phyloP scores from a whole-genome alignment of 176 grass and related monocot genomes.

The Carex parvula region DNA sequence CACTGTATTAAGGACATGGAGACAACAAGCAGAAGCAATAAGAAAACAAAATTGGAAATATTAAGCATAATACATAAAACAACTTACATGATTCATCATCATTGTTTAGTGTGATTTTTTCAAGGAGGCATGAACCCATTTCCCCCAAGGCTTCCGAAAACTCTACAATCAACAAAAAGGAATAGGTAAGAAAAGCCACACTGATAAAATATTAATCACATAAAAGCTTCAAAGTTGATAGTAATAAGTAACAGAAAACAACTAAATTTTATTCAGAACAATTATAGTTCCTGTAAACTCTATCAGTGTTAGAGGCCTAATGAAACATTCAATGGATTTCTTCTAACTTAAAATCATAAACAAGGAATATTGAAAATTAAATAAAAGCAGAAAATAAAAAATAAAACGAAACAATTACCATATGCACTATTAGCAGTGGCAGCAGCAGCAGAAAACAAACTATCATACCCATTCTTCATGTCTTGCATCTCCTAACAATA shows the following conservation, averaged over 20 bases:
- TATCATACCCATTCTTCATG: constrained; percentile 86
- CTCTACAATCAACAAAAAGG: constrained; percentile 42
- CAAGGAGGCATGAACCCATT: constrained; percentile 88
- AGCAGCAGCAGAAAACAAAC: constrained; percentile 73
- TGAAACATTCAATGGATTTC: not conserved
- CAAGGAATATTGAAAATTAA: not conserved
- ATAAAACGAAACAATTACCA: constrained; percentile 39
- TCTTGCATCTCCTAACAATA: constrained; percentile 92
- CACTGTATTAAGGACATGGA: not conserved
- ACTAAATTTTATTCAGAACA: not conserved
- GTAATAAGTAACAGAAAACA: not conserved
- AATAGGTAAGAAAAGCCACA: not conserved
- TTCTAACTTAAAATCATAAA: constrained; percentile 2
- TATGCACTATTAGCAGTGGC: constrained; percentile 95
- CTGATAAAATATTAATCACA: not conserved
- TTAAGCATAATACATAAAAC: constrained; percentile 8
- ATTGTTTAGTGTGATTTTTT: constrained; percentile 75
- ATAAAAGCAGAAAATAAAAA: not conserved
- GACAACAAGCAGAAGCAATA: not conserved
- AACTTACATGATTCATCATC: constrained; percentile 79
- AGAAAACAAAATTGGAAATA: not conserved
- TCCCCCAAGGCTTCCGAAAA: constrained; percentile 91
- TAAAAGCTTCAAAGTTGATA: not conserved
- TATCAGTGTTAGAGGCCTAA: not conserved
- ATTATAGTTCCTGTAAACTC: not conserved